Evolutionary conservation across 306 rosid genomes (phyloP).

Genomic region (Chamaecrista fasciculata): DNA sequence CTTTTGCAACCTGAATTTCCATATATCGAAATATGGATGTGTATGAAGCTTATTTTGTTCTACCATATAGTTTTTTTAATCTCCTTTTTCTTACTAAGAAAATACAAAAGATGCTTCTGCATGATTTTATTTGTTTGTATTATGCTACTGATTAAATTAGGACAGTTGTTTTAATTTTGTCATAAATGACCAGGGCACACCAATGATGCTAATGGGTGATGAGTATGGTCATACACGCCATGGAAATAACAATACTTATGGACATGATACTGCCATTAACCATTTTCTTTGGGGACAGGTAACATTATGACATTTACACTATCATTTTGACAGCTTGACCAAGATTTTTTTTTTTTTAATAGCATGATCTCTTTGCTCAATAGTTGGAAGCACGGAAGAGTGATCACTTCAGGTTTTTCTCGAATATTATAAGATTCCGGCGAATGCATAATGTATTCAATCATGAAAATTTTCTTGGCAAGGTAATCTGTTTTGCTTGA

Average conservation of each 20-base stretch:
- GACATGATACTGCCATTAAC: conserved; percentile 79
- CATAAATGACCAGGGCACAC: conserved; percentile 70
- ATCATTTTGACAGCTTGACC: conserved; percentile 29
- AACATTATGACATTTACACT: not conserved
- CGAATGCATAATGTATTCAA: conserved; percentile 47
- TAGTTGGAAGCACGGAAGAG: conserved; percentile 66
- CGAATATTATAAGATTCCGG: conserved; percentile 69
- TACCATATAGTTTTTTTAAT: not conserved
- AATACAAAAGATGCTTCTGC: conserved; percentile 16
- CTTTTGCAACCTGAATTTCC: not conserved
- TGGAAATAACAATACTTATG: conserved; percentile 95
- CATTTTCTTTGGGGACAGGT: conserved; percentile 86
- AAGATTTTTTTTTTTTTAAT: conserved; percentile 16
- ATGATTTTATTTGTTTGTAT: conserved; percentile 24
- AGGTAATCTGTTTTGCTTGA: conserved; percentile 46
- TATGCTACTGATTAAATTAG: conserved; percentile 23
- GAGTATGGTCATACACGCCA: conserved; percentile 88
- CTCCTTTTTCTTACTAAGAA: conserved; percentile 1
- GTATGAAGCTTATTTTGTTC: conserved; percentile 5
- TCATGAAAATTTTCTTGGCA: conserved; percentile 63
- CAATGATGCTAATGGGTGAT: conserved; percentile 99
- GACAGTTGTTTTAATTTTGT: conserved; percentile 26
- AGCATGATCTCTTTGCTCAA: conserved; percentile 25
- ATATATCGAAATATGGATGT: not conserved
- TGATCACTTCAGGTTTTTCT: conserved; percentile 82